Evolutionary conservation across 306 rosid species (phyloP), one percentile per base, ranked within the genome.

Genomic region (Gastrolobium villosum): DNA sequence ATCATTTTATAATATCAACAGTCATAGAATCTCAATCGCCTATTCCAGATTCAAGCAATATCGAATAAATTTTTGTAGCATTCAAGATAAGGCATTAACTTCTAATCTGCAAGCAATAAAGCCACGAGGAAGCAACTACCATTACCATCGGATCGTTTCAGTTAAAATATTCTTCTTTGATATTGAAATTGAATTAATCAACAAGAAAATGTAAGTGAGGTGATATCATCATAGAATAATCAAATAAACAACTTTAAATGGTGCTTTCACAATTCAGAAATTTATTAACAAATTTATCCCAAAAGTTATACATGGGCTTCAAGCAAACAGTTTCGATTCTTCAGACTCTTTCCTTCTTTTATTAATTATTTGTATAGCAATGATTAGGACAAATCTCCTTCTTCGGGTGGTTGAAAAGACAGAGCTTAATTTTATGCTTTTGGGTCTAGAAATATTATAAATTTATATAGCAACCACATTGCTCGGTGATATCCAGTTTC

Each of bases 111-210:
- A 75, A 68, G 74, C 50, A 56, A 68, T 60, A 76, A 67, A 65
- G 39, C 77, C 70, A 65, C 34, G 70, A 66, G 71, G 63, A 65
- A 65, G 36, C 74, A 31, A 70, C 66, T 55, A 35, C 69, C 37
- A 55, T 9, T 45, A 65, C 20, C 54, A 57, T 13, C 10, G 30
- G 65, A 39, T 46, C 59, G 7, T 67, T 75, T 13, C 49, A 61
- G 69, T 61, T 44, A 76, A 64, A 77, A 44, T 70, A 70, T 10
- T 66, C 1, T 26, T 61, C 63, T 8, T 28, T 79, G 81, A 35
- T 10, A 44, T 53, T 52, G 79, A 56, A 48, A 64, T 75, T 54
- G 82, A 70, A 75, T 54, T 52, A 8, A 79, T 80, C 78, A 75
- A 52, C 50, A 56, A 45, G 63, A 7, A 74, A 62, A 73, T 66